Evolutionary conservation across 2,329 filamentous ascomycete genomes (phyloP).

Genomic region (Cephalotrichum gorgonifer): DNA sequence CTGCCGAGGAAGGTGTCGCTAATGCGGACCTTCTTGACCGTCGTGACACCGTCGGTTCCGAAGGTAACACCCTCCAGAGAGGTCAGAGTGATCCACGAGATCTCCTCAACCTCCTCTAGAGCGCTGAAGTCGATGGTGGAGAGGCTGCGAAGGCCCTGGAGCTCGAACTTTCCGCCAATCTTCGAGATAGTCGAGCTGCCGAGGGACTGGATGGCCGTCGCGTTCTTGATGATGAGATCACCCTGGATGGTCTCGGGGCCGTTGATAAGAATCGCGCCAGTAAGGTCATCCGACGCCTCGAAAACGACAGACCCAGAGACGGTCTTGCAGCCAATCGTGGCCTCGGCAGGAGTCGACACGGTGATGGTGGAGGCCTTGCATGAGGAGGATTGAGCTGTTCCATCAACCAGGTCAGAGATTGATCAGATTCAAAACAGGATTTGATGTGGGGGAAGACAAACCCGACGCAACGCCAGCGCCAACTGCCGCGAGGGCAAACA

Average conservation of each 20-base stretch:
- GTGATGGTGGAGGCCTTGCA: slow-evolving; percentile 28
- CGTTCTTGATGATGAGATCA: slow-evolving; percentile 48
- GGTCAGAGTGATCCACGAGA: slow-evolving; percentile 65
- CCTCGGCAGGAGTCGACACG: slow-evolving; percentile 53
- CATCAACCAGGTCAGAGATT: neutral
- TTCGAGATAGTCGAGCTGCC: slow-evolving; percentile 47
- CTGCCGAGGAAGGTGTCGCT: slow-evolving; percentile 75
- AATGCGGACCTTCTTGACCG: slow-evolving; percentile 61
- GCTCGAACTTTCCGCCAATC: slow-evolving; percentile 60
- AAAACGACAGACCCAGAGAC: slow-evolving; percentile 46
- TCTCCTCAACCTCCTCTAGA: slow-evolving; percentile 54
- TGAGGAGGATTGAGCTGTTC: slow-evolving; percentile 1
- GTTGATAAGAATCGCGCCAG: slow-evolving; percentile 50
- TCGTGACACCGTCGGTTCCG: slow-evolving; percentile 46
- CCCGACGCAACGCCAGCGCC: slow-evolving; percentile 29
- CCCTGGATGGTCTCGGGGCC: slow-evolving; percentile 48
- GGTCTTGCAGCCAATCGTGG: slow-evolving; percentile 51
- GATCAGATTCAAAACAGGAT: neutral
- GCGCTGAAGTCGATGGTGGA: slow-evolving; percentile 54
- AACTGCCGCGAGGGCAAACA: slow-evolving; percentile 34
- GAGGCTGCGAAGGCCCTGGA: slow-evolving; percentile 60
- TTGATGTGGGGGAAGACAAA: slow-evolving; percentile 16
- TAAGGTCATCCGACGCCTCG: slow-evolving; percentile 20
- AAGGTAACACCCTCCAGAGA: slow-evolving; percentile 39
- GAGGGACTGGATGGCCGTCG: slow-evolving; percentile 48